A percentile compares a stretch with the other conserved stretches of the same genome.
Evolutionary conservation across 768 basidiomycete species (phyloP).

Genomic region (Agaricus subrufescens): DNA sequence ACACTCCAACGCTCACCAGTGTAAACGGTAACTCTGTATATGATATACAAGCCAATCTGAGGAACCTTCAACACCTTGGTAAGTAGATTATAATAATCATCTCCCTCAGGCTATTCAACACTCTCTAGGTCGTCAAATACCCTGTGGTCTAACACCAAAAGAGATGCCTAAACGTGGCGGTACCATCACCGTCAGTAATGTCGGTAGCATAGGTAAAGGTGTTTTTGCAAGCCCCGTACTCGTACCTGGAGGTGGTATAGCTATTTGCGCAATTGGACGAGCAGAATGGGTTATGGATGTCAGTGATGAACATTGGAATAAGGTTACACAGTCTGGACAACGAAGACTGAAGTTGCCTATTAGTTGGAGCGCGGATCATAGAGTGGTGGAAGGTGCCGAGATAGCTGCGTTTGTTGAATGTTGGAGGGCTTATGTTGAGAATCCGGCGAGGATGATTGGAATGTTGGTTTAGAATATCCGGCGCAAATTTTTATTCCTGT

Average conservation of each 20-base stretch:
- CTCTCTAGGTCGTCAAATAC: conserved; percentile 54
- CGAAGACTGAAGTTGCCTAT: conserved; percentile 38
- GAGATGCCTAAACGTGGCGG: conserved; percentile 77
- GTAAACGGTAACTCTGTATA: conserved; percentile 56
- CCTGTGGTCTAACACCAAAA: conserved; percentile 54
- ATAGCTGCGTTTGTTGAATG: conserved; percentile 83
- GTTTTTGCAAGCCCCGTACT: conserved; percentile 71
- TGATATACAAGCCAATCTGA: conserved; percentile 54
- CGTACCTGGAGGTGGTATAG: conserved; percentile 79
- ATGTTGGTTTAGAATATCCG: conserved; percentile 12
- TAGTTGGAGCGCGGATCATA: conserved; percentile 85
- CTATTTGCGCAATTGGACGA: conserved; percentile 77
- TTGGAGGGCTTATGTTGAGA: conserved; percentile 79
- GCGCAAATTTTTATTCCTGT: too few relatives aligned
- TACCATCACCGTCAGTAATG: conserved; percentile 77
- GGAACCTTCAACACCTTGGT: conserved; percentile 39
- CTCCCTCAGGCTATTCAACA: too few relatives aligned
- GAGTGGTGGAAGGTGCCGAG: conserved; percentile 87
- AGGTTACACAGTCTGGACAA: conserved; percentile 9
- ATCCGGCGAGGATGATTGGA: conserved; percentile 64
- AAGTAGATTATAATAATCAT: neutral
- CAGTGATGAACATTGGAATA: conserved; percentile 27
- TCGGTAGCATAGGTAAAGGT: conserved; percentile 75
- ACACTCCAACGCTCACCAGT: conserved; percentile 65
- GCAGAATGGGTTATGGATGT: conserved; percentile 79